phyloP scores from a whole-genome alignment of 2,329 filamentous ascomycete genomes.

The Paracamarosporium sp. region DNA sequence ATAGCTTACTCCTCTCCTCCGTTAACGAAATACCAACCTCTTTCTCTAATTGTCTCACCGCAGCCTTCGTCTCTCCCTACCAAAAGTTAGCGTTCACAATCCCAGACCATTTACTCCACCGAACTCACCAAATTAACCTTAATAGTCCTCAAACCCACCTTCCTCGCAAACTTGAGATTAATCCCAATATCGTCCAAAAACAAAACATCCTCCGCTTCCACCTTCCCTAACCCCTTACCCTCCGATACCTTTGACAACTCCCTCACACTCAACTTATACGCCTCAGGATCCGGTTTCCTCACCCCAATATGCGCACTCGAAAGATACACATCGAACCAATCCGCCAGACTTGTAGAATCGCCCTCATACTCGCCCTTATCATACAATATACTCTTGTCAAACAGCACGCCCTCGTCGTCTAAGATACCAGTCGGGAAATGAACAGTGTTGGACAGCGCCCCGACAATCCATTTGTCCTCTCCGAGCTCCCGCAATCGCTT shows the following conservation, averaged over 20 bases:
- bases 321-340: constrained; percentile 85
- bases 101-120: too few relatives aligned
- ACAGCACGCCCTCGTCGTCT: constrained; percentile 60
- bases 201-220: constrained; percentile 72
- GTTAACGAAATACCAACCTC: constrained; percentile 72
- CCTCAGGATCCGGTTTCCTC: constrained; percentile 82
- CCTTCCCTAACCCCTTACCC: constrained; percentile 58
- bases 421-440: constrained; percentile 80
- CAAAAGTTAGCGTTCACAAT: too few relatives aligned
- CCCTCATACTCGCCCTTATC: constrained; percentile 30
- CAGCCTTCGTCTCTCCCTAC: constrained; percentile 79
- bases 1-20: constrained; percentile 49
- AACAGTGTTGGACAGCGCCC: constrained; percentile 87
- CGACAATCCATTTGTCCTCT: constrained; percentile 58
- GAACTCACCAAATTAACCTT: constrained; percentile 84
- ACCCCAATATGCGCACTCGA: constrained; percentile 86
- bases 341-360: constrained; percentile 60
- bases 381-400: constrained; percentile 43
- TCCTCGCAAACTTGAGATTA: constrained; percentile 82
- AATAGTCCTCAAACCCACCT: constrained; percentile 78
- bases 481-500: constrained; percentile 67
- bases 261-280: constrained; percentile 77
- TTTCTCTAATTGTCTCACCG: constrained; percentile 80
- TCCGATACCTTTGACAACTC: constrained; percentile 69
- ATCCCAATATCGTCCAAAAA: constrained; percentile 96